Percentiles rank a stretch among this genome's conserved stretches.
Evolutionary conservation across 768 basidiomycete genomes (phyloP).

Genomic region (Boletus barrowsii): DNA sequence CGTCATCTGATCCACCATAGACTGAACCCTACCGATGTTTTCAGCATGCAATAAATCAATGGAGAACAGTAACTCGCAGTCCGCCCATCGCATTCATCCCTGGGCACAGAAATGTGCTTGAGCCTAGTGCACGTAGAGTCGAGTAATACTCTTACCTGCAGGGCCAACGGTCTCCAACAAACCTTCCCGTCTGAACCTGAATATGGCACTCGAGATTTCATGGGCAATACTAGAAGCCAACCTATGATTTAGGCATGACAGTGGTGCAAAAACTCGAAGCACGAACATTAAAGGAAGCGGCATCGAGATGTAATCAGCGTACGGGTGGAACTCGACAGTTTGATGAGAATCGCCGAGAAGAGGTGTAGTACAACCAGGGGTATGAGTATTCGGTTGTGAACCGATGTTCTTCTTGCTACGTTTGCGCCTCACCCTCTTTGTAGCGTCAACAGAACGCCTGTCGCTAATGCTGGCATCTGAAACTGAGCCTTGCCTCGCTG

Average conservation of each 20-base stretch:
- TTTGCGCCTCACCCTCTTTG: constrained; percentile 68
- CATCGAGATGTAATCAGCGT: constrained; percentile 57
- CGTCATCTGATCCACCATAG: constrained; percentile 82
- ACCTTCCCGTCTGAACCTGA: constrained; percentile 74
- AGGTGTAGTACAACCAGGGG: constrained; percentile 50
- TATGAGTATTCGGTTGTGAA: not conserved
- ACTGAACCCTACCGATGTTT: constrained; percentile 55
- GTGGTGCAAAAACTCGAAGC: not conserved
- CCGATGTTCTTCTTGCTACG: constrained; percentile 58
- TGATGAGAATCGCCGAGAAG: constrained; percentile 55
- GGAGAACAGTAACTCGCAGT: constrained; percentile 41
- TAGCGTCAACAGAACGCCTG: constrained; percentile 42
- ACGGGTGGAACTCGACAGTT: constrained; percentile 58
- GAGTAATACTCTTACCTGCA: constrained; percentile 50
- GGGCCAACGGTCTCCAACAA: constrained; percentile 88
- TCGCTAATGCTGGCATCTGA: constrained; percentile 24
- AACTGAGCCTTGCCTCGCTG: constrained; percentile 37
- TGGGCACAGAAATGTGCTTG: constrained; percentile 24
- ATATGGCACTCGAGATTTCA: constrained; percentile 68
- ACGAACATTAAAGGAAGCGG: constrained; percentile 80
- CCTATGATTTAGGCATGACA: not conserved
- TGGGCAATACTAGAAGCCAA: constrained; percentile 63
- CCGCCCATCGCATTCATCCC: constrained; percentile 76
- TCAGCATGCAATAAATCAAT: constrained; percentile 4
- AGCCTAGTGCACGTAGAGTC: not conserved